Evolutionary conservation across 306 rosid genomes (phyloP).

Genomic region (Ammopiptanthus mongolicus): DNA sequence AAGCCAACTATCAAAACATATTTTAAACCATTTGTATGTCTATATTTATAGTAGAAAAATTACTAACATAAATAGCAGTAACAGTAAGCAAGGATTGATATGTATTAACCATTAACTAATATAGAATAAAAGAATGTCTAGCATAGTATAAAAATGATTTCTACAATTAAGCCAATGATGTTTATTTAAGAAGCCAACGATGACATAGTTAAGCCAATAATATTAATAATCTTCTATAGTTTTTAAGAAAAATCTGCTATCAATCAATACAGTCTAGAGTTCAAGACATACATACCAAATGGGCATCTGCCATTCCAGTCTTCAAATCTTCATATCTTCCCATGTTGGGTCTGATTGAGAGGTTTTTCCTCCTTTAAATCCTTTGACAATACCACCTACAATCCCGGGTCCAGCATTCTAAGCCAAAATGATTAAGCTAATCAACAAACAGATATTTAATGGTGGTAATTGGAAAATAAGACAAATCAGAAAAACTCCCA

Average conservation of each 20-base stretch:
- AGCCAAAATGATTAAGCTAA: conserved; percentile 17
- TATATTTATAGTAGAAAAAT: not conserved
- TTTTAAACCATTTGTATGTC: conserved; percentile 1
- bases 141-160: no score
- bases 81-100: not conserved
- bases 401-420: conserved; percentile 65
- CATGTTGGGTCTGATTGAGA: conserved; percentile 34
- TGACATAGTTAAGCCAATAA: no score
- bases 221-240: no score
- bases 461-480: not conserved
- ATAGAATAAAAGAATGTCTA: not conserved
- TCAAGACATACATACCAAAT: no score
- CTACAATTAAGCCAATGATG: no score
- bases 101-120: not conserved
- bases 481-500: conserved; percentile 12
- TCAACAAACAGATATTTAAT: not conserved
- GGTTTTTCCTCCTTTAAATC: conserved; percentile 64
- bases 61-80: not conserved
- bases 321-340: no score
- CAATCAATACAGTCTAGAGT: no score
- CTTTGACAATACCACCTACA: conserved; percentile 81
- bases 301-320: no score
- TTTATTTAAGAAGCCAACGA: no score
- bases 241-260: no score
- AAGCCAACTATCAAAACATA: conserved; percentile 19